Conservation (phyloP, 164 flowering plant genomes). For the Nelumbo lutea region DNA sequence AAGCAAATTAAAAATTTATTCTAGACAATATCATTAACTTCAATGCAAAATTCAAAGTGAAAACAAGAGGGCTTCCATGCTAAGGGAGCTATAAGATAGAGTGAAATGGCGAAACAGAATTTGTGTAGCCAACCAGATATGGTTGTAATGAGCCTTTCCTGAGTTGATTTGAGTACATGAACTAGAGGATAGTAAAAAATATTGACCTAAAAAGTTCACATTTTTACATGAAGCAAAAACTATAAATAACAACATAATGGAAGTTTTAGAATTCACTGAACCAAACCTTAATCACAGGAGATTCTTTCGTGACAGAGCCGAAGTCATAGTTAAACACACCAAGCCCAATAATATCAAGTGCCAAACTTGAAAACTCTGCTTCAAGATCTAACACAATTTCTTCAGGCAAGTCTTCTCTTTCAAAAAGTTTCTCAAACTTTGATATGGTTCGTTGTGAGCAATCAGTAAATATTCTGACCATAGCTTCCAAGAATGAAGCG, state of each 20-base stretch:
- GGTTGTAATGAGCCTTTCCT: too few species aligned
- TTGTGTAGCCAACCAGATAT: too few species aligned
- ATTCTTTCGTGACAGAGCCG: slow-evolving; percentile 93
- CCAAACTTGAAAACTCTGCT: slow-evolving; percentile 94
- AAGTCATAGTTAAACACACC: slow-evolving; percentile 94
- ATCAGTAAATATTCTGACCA: slow-evolving; percentile 63
- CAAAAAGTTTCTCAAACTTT: slow-evolving; percentile 65
- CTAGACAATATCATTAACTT: neutral
- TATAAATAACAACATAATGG: neutral
- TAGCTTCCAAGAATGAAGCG: slow-evolving; percentile 80
- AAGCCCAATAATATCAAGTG: slow-evolving; percentile 93
- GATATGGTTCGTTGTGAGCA: slow-evolving; percentile 65
- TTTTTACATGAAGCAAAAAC: neutral
- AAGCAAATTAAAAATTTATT: slow-evolving; percentile 7
- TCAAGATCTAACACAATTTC: slow-evolving; percentile 86
- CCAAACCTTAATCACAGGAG: slow-evolving; percentile 89
- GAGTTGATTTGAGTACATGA: neutral
- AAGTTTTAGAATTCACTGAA: neutral
- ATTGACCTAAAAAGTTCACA: neutral
- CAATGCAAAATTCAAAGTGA: neutral
- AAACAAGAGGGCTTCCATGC: neutral
- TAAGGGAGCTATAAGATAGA: too few species aligned
- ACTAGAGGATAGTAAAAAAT: neutral
- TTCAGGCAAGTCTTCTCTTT: slow-evolving; percentile 23
- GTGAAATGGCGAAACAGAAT: too few species aligned